phyloP scores from a whole-genome alignment of 345 rosid species.

The Passiflora organensis region DNA sequence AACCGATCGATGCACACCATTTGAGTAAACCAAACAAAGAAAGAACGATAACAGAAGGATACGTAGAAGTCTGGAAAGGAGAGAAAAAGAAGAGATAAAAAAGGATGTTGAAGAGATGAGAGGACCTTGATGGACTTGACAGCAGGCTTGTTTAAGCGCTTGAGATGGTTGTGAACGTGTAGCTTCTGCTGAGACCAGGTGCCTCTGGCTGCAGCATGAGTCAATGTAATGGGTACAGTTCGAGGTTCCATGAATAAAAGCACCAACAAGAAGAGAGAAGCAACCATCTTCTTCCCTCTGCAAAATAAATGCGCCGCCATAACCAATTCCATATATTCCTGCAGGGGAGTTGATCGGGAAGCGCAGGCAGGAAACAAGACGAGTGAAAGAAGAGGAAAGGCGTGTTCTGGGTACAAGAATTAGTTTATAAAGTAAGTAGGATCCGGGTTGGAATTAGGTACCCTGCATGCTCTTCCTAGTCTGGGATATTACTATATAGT shows the following conservation, averaged over 20 bases:
- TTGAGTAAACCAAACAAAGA: neutral
- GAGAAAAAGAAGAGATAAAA: conserved; percentile 7
- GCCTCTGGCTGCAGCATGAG: neutral
- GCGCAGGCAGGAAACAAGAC: no score
- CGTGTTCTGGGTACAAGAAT: neutral
- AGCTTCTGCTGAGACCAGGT: conserved; percentile 48
- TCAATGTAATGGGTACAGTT: neutral
- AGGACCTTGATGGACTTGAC: conserved; percentile 64
- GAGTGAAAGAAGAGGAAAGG: neutral
- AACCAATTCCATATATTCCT: neutral
- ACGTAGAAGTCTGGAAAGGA: neutral
- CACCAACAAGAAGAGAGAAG: neutral
- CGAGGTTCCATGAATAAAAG: conserved; percentile 16
- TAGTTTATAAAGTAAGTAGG: neutral
- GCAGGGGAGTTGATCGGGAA: neutral
- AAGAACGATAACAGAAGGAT: neutral
- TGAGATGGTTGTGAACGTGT: conserved; percentile 66
- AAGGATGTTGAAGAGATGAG: conserved; percentile 2
- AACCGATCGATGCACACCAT: no score
- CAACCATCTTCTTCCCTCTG: neutral
- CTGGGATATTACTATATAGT: no score
- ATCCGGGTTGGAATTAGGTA: neutral
- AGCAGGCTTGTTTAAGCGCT: conserved; percentile 74
- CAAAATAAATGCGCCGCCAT: neutral
- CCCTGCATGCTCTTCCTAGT: no score